Conservation (phyloP, 768 basidiomycete species). For the Rhodosporidiobolus odoratus region DNA sequence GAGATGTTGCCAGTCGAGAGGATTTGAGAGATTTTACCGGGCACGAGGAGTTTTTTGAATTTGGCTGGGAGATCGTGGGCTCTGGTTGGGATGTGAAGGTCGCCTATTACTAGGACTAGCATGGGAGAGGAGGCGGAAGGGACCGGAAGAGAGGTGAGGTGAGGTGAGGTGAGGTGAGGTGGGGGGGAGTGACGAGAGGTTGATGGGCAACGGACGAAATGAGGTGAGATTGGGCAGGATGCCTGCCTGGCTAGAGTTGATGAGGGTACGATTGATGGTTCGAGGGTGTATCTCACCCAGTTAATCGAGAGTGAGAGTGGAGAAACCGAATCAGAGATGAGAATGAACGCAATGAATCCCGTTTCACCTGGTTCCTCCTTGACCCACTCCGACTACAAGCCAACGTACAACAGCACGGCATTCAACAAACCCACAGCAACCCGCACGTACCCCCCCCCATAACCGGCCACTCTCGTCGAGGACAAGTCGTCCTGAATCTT, state of each 20-base stretch:
- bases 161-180: background rate
- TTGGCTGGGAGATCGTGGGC: slow-evolving; percentile 83
- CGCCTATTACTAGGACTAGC: slow-evolving; percentile 92
- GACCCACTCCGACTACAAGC: no score
- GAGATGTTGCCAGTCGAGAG: slow-evolving; percentile 96
- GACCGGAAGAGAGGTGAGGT: background rate
- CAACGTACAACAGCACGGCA: no score
- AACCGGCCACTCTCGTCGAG: no score
- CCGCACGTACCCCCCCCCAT: no score
- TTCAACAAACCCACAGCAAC: no score
- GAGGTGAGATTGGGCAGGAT: background rate
- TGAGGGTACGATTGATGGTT: background rate
- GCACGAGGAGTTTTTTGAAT: slow-evolving; percentile 90
- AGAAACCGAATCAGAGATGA: no score
- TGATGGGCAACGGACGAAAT: background rate
- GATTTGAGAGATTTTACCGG: slow-evolving; percentile 97
- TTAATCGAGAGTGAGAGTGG: no score
- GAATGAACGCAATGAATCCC: no score
- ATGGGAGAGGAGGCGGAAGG: slow-evolving; percentile 42
- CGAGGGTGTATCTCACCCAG: background rate
- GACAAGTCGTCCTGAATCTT: no score
- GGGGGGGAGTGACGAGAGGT: background rate
- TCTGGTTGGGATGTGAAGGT: slow-evolving; percentile 88
- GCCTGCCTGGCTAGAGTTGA: background rate
- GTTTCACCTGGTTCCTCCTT: no score